phyloP scores from a whole-genome alignment of 2,329 filamentous ascomycete genomes.

The Clarireedia monteithiana region DNA sequence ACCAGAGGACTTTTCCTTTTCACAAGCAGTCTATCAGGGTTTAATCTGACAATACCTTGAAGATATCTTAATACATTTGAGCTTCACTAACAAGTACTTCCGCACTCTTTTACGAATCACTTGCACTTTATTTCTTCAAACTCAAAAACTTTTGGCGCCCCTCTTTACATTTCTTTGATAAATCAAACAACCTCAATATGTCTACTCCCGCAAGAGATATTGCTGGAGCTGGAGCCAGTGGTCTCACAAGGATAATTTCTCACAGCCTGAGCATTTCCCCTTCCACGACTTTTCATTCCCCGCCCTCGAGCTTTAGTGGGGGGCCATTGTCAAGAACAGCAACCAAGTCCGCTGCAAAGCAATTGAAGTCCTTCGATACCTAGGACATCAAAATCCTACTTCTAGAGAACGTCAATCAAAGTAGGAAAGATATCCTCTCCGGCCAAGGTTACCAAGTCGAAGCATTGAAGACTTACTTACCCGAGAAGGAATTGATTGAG shows the following conservation, averaged over 20 bases:
- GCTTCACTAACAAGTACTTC: too few species aligned
- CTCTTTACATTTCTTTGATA: neutral
- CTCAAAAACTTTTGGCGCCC: neutral
- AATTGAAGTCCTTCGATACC: slow-evolving; percentile 82
- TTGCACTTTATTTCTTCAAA: neutral
- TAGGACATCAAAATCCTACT: slow-evolving; percentile 94
- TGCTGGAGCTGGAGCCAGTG: slow-evolving; percentile 23
- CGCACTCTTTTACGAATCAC: too few species aligned
- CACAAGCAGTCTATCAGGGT: too few species aligned
- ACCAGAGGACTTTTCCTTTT: too few species aligned
- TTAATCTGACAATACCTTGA: too few species aligned
- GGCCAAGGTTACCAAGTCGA: slow-evolving; percentile 95
- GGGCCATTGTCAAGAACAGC: slow-evolving; percentile 34
- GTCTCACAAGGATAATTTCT: slow-evolving; percentile 38
- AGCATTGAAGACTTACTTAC: slow-evolving; percentile 76
- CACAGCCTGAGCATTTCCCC: slow-evolving; percentile 65
- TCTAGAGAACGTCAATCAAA: slow-evolving; percentile 91
- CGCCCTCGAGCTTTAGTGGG: slow-evolving; percentile 47
- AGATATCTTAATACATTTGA: too few species aligned
- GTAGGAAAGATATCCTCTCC: slow-evolving; percentile 73
- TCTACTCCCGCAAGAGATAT: slow-evolving; percentile 42
- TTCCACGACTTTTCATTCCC: slow-evolving; percentile 47
- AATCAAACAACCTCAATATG: neutral
- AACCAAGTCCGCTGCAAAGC: slow-evolving; percentile 48
- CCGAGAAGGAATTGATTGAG: slow-evolving; percentile 89